Evolutionary conservation across 176 grass and related monocot genomes (phyloP), one percentile per base, ranked within the genome.

Genomic region (Hsuehochloa calcarea): DNA sequence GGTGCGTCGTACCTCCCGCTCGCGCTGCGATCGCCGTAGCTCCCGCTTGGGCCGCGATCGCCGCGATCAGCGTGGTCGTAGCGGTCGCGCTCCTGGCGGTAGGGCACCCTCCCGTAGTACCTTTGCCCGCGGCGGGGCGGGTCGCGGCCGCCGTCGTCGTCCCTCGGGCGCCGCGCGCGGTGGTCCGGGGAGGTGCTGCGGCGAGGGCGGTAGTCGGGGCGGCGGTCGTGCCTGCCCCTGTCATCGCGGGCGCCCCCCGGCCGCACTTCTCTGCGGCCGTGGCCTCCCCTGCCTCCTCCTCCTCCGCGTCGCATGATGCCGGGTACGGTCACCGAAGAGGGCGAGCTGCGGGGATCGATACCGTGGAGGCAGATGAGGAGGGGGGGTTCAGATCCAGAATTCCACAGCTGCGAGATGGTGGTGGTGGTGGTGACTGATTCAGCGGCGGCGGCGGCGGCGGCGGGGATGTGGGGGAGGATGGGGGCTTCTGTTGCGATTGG

Each of bases 291-390:
- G 2, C 51, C 50, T 25, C 86, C 83, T 45, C 88, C 65, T 65
- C 84, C 79, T 65, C 72, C 74, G 5, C 81, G 75, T 38, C 59
- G 75, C 87, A 85, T 89, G 76, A 22, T 41, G 60, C n/a, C 56
- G 43, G 68, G 43, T 14, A 12, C 1, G 37, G 72, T 39, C 38
- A 38, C 72, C 45, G 16, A 50, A 52, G n/a, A 7, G 3, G 7
- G 27, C 16, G 26, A 12, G 65, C 22, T 54, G 75, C 17, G 55
- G 22, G 74, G 67, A 6, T 56, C 56, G 74, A 54, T 47, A 41
- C 29, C 27, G 72, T 83, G 73, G 41, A 6, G 54, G 19, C 50
- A 35, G 17, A 38, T 61, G 51, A 46, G 3, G 5, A 71, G 40
- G 46, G 16, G 16, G 20, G 65, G 56, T 60, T 72, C 80, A 74